Evolutionary conservation across 345 rosid genomes (phyloP).

Genomic region (Laguncularia racemosa): DNA sequence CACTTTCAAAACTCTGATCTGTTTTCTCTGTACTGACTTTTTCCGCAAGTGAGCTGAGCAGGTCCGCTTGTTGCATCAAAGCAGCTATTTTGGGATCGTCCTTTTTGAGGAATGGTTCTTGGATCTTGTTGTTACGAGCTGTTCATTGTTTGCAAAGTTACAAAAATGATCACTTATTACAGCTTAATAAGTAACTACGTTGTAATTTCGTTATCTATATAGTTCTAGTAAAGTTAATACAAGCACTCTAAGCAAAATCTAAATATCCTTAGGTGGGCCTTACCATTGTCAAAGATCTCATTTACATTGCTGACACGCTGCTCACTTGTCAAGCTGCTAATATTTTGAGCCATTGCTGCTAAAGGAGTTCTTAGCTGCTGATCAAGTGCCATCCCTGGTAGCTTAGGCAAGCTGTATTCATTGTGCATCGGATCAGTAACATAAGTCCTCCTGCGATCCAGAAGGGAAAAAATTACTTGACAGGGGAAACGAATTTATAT

Average conservation of each 20-base stretch:
- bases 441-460: constrained; percentile 51
- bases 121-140: constrained; percentile 39
- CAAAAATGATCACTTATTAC: neutral
- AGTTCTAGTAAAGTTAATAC: constrained; percentile 7
- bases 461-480: constrained; percentile 1
- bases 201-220: constrained; percentile 5
- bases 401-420: constrained; percentile 44
- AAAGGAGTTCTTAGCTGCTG: constrained; percentile 63
- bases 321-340: constrained; percentile 20
- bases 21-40: constrained; percentile 74
- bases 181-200: neutral
- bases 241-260: neutral
- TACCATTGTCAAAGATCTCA: constrained; percentile 48
- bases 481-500: neutral
- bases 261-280: constrained; percentile 1
- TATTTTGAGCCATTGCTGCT: constrained; percentile 49
- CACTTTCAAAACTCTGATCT: constrained; percentile 90
- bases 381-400: constrained; percentile 22
- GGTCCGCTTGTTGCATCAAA: constrained; percentile 91
- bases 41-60: constrained; percentile 75
- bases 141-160: constrained; percentile 1
- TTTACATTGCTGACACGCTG: constrained; percentile 23
- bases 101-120: constrained; percentile 65
- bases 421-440: constrained; percentile 34
- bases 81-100: constrained; percentile 78